Conservation (phyloP, 208 protist genomes). For the Leishmania aethiopica region DNA sequence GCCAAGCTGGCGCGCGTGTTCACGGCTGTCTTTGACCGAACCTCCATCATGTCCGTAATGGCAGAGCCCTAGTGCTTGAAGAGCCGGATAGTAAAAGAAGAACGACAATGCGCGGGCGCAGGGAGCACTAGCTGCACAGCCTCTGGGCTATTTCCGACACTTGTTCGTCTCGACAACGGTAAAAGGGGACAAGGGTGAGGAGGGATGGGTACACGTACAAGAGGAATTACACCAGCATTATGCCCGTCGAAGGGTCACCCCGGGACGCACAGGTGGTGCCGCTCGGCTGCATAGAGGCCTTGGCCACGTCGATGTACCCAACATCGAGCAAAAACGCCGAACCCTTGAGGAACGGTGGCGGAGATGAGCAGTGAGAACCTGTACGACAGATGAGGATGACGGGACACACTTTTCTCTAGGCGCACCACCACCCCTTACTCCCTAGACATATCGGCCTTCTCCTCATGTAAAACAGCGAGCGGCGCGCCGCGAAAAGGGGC, state of each 20-base stretch:
- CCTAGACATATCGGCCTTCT: background rate
- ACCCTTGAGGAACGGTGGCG: background rate
- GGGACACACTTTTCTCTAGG: background rate
- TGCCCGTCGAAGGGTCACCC: background rate
- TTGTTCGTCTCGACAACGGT: background rate
- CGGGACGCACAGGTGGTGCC: background rate
- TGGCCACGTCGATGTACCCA: background rate
- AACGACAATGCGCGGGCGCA: background rate
- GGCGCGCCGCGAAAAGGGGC: background rate
- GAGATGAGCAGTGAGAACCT: background rate
- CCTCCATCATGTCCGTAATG: conserved; percentile 23
- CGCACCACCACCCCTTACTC: background rate
- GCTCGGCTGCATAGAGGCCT: background rate
- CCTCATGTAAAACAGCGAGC: background rate
- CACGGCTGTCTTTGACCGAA: conserved; percentile 73
- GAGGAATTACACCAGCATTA: background rate
- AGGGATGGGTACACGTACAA: background rate
- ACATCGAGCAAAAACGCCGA: background rate
- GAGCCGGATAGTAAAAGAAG: no score
- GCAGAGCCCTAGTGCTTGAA: background rate
- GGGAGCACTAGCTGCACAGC: background rate
- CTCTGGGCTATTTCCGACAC: background rate
- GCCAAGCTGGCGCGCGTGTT: conserved; percentile 70
- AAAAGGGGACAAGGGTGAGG: background rate
- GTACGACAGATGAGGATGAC: background rate